Base-by-base conservation (phyloP, 139 green algal species). In the Monoraphidium neglectum region DNA sequence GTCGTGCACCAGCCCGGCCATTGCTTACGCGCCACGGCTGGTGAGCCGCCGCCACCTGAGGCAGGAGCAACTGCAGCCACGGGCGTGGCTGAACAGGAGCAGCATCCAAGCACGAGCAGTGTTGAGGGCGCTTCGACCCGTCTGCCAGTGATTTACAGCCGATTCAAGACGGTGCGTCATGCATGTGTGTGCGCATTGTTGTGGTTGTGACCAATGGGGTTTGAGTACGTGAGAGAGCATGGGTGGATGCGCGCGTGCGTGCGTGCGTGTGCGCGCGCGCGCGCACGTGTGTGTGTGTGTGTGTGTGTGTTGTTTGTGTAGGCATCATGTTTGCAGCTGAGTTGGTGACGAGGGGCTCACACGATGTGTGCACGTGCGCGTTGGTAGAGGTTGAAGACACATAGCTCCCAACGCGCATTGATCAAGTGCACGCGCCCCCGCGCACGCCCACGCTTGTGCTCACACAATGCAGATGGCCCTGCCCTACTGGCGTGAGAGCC, bases 401-500 rank as follows among this genome's bases (percentile, higher is more conserved):
- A n/a, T n/a, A n/a, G n/a, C n/a, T n/a, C n/a, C n/a, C n/a, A n/a
- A n/a, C n/a, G n/a, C n/a, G n/a, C n/a, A n/a, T n/a, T n/a, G n/a
- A n/a, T n/a, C n/a, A n/a, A n/a, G n/a, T n/a, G n/a, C n/a, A n/a
- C n/a, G n/a, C n/a, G n/a, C n/a, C n/a, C n/a, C n/a, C n/a, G n/a
- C n/a, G n/a, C n/a, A n/a, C n/a, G n/a, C n/a, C n/a, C n/a, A n/a
- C n/a, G n/a, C n/a, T n/a, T n/a, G n/a, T n/a, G n/a, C n/a, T n/a
- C n/a, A n/a, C n/a, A n/a, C n/a, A n/a, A n/a, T n/a, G n/a, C n/a
- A 96, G 93, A 74, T 98, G 26, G 84, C 83, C 0, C 36, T 93
- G 68, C 94, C 94, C 0, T 98, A 96, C 77, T 98, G 90, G 90
- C 72, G 26, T 37, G 91, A 95, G 57, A 33, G 61, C 76, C 68